A percentile compares a stretch with the other conserved stretches of the same genome.
phyloP scores from a whole-genome alignment of 345 rosid species.

The thale cress (Arabidopsis thaliana) region TAIR10.1 NC_003070.9:13817501-13818000 shows the following conservation, averaged over 20 bases:
- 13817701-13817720: slow-evolving; percentile 19
- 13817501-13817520: slow-evolving; percentile 68
- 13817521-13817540: slow-evolving; percentile 59
- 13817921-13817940: slow-evolving; percentile 64
- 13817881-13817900: slow-evolving; percentile 67
- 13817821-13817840: too few relatives aligned
- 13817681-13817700: slow-evolving; percentile 49
- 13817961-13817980: slow-evolving; percentile 68
- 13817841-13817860: slow-evolving; percentile 25
- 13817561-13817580: slow-evolving; percentile 67
- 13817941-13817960: slow-evolving; percentile 74
- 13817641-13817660: slow-evolving; percentile 58
- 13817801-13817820: too few relatives aligned
- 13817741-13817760: neutral
- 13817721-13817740: slow-evolving; percentile 12
- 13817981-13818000: slow-evolving; percentile 45
- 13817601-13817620: slow-evolving; percentile 47
- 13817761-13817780: too few relatives aligned
- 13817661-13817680: slow-evolving; percentile 62
- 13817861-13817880: slow-evolving; percentile 70
- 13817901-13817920: slow-evolving; percentile 61
- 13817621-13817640: slow-evolving; percentile 63
- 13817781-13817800: too few relatives aligned
- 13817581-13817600: slow-evolving; percentile 63
- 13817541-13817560: slow-evolving; percentile 58